Conservation (phyloP, 1,284 basidiomycete species). For the Kwoniella shivajii region DNA sequence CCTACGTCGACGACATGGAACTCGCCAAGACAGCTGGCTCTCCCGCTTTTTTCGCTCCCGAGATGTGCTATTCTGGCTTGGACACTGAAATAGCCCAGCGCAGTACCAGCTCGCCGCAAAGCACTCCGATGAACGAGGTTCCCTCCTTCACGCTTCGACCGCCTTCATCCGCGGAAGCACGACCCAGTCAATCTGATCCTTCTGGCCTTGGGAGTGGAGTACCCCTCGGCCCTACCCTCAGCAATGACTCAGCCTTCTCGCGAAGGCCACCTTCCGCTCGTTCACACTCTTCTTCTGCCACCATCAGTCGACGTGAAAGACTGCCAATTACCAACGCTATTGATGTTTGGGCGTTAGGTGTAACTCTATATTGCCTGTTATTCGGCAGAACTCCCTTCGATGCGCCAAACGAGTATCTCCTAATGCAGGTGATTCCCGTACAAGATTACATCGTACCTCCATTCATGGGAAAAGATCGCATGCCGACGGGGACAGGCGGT, state of each 20-base stretch:
- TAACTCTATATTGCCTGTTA: conserved; percentile 91
- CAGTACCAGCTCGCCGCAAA: conserved; percentile 15
- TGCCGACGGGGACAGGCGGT: conserved; percentile 64
- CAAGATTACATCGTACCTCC: conserved; percentile 72
- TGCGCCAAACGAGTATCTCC: conserved; percentile 70
- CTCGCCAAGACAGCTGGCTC: conserved; percentile 93
- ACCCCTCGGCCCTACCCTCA: conserved; percentile 28
- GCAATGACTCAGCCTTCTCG: conserved; percentile 36
- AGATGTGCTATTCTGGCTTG: conserved; percentile 68
- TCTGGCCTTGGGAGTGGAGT: conserved; percentile 12
- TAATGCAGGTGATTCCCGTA: conserved; percentile 83
- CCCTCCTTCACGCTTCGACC: conserved; percentile 44
- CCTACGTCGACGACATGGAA: conserved; percentile 75
- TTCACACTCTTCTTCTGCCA: conserved; percentile 35
- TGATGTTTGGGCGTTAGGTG: conserved; percentile 99
- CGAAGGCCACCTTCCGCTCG: conserved; percentile 36
- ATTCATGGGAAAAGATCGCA: conserved; percentile 72
- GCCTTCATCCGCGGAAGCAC: conserved; percentile 27
- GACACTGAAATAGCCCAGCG: conserved; percentile 27
- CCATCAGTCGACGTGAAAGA: conserved; percentile 50
- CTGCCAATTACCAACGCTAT: conserved; percentile 89
- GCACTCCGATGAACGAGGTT: conserved; percentile 22
- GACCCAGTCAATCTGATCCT: conserved; percentile 24
- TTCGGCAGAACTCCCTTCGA: conserved; percentile 80
- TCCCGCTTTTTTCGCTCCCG: conserved; percentile 96